Conservation (phyloP, 768 basidiomycete genomes). For the Pleurotus salmoneostramineus region DNA sequence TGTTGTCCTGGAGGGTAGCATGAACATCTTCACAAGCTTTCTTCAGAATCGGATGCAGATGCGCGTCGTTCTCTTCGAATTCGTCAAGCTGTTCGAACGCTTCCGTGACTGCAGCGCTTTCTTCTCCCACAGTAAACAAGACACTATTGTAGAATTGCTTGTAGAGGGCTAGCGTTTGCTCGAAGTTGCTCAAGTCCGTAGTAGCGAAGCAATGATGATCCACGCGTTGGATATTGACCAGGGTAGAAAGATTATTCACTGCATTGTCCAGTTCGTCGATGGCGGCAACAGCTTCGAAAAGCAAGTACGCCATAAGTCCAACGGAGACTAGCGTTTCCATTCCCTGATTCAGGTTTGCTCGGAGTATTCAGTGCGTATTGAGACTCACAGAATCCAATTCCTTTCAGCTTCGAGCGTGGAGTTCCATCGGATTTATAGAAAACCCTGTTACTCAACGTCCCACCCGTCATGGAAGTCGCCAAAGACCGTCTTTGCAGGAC, state of each 20-base stretch:
- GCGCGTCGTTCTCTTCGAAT: not conserved
- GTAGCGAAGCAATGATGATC: not conserved
- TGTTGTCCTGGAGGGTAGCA: not conserved
- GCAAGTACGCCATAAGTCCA: not conserved
- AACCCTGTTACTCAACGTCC: too few species aligned
- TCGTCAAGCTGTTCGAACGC: not conserved
- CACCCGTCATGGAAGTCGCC: too few species aligned
- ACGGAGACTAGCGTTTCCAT: not conserved
- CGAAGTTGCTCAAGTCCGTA: not conserved
- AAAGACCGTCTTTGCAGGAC: too few species aligned
- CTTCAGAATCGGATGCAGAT: not conserved
- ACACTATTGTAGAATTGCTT: not conserved
- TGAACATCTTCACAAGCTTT: not conserved
- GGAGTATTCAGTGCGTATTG: not conserved
- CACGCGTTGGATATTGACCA: not conserved
- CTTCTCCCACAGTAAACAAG: not conserved
- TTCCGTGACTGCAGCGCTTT: not conserved
- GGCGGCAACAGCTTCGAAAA: not conserved
- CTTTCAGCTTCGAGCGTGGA: too few species aligned
- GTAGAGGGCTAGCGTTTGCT: not conserved
- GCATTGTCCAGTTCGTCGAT: not conserved
- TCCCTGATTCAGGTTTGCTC: not conserved
- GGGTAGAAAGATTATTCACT: not conserved
- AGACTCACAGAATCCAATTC: not conserved
- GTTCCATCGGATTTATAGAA: too few species aligned